Conservation (phyloP, 768 basidiomycete genomes). For the Pisolithus microcarpus region DNA sequence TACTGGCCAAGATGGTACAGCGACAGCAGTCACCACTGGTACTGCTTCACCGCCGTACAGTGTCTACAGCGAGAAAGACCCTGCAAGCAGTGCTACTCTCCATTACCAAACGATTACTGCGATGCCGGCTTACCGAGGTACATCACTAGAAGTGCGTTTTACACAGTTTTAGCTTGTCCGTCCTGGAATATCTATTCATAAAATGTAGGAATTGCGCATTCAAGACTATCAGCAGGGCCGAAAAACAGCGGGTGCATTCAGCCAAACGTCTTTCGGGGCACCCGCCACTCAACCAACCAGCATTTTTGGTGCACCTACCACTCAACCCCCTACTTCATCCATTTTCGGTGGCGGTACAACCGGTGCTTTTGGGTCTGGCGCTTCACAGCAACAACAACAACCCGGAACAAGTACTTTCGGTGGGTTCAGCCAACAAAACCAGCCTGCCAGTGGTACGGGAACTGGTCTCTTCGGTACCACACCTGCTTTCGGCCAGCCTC, state of each 20-base stretch:
- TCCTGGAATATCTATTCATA: background rate
- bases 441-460: constrained; percentile 28
- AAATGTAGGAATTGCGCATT: constrained; percentile 55
- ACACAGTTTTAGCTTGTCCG: background rate
- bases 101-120: constrained; percentile 81
- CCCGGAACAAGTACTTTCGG: constrained; percentile 25
- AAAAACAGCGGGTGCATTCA: constrained; percentile 64
- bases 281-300: constrained; percentile 19
- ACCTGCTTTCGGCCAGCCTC: constrained; percentile 34
- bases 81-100: constrained; percentile 35
- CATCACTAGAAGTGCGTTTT: constrained; percentile 63
- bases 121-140: constrained; percentile 70
- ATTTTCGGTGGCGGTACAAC: constrained; percentile 23
- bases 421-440: constrained; percentile 30
- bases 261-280: constrained; percentile 32
- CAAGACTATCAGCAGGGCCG: constrained; percentile 74
- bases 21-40: constrained; percentile 60
- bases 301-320: constrained; percentile 22
- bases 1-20: constrained; percentile 27
- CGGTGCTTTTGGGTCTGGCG: constrained; percentile 15
- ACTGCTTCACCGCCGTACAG: constrained; percentile 61
- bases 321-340: constrained; percentile 25
- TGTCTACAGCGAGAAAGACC: constrained; percentile 61
- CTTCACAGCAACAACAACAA: constrained; percentile 25
- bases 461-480: constrained; percentile 39